Percentiles rank a stretch among this genome's conserved stretches.
Conservation (phyloP, 768 basidiomycete species). For the Agaricus blazei region DNA sequence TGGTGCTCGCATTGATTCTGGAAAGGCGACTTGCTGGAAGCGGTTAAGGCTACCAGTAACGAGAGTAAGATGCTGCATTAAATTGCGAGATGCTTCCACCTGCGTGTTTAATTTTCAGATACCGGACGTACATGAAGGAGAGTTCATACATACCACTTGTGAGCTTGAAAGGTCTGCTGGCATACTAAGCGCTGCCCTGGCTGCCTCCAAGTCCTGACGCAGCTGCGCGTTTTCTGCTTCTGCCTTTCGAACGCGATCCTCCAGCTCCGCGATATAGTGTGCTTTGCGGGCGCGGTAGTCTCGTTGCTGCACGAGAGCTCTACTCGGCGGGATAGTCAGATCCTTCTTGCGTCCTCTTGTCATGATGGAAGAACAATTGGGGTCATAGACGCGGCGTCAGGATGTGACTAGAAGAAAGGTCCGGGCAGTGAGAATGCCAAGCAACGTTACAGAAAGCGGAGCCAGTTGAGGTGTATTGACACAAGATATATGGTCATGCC, state of each 20-base stretch:
- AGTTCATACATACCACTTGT: conserved; percentile 24
- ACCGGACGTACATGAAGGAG: not conserved
- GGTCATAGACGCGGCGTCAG: conserved; percentile 6
- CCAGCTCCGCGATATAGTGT: conserved; percentile 49
- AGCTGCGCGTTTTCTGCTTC: conserved; percentile 53
- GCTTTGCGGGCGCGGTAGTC: conserved; percentile 62
- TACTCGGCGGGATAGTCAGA: conserved; percentile 51
- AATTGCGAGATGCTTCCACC: conserved; percentile 48
- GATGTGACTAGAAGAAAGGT: conserved; percentile 13
- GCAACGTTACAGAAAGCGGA: conserved; percentile 14
- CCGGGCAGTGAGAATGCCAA: conserved; percentile 11
- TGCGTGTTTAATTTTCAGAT: conserved; percentile 18
- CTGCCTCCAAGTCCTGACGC: conserved; percentile 40
- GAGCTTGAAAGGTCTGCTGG: conserved; percentile 22
- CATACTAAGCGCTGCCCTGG: conserved; percentile 32
- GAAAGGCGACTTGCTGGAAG: conserved; percentile 46
- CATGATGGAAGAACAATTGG: conserved; percentile 27
- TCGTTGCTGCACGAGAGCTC: conserved; percentile 56
- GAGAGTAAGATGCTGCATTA: conserved; percentile 42
- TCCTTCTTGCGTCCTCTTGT: conserved; percentile 65
- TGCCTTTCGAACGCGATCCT: conserved; percentile 44
- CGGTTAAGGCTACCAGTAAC: conserved; percentile 46
- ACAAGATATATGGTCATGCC: conserved; percentile 10
- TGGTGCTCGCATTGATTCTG: conserved; percentile 17
- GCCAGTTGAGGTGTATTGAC: conserved; percentile 28